phyloP scores from a whole-genome alignment of 495 filamentous ascomycete genomes.

The Stereocaulon alpinum region DNA sequence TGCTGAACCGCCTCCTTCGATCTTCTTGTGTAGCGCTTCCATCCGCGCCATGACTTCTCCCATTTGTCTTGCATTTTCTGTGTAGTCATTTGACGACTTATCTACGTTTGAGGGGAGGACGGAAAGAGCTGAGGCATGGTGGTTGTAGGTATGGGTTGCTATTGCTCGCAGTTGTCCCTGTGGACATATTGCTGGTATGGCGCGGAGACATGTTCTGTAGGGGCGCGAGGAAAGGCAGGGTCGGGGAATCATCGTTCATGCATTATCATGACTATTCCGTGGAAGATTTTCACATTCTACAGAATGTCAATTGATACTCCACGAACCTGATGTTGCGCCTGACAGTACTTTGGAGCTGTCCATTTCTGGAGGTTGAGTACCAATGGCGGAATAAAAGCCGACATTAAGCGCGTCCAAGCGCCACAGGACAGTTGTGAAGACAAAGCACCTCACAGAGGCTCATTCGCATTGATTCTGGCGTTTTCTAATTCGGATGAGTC shows the following conservation, averaged over 20 bases:
- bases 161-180: slow-evolving; percentile 14
- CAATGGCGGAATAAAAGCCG: too few species aligned
- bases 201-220: neutral
- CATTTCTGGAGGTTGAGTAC: too few species aligned
- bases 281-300: neutral
- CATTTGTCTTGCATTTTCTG: slow-evolving; percentile 75
- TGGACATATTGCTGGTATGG: neutral
- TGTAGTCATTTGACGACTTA: slow-evolving; percentile 63
- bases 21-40: slow-evolving; percentile 55
- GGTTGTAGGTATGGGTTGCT: slow-evolving; percentile 53
- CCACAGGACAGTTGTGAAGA: too few species aligned
- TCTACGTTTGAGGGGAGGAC: slow-evolving; percentile 68
- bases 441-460: too few species aligned
- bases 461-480: too few species aligned
- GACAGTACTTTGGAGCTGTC: too few species aligned
- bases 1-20: slow-evolving; percentile 63
- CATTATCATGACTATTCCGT: neutral
- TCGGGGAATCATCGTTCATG: neutral
- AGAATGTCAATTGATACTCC: neutral
- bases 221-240: neutral
- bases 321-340: too few species aligned
- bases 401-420: too few species aligned
- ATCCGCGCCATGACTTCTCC: slow-evolving; percentile 55
- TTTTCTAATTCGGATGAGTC: too few species aligned
- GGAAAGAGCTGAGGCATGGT: slow-evolving; percentile 68